Conservation (phyloP, 306 rosid species). For the Casuarina glauca region DNA sequence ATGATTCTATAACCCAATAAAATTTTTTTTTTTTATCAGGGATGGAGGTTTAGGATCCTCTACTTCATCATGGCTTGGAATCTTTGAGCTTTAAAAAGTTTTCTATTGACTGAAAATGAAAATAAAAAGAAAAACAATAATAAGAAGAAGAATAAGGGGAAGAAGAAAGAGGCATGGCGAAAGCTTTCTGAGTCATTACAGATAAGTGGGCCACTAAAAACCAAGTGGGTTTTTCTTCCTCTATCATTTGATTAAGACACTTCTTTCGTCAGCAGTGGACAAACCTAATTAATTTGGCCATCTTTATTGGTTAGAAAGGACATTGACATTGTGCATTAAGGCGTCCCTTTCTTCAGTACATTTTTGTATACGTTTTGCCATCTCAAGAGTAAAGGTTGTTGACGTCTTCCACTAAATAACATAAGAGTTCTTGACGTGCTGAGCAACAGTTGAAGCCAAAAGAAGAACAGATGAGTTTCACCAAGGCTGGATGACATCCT, state of each 20-base stretch:
- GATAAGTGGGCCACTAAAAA: slow-evolving; percentile 44
- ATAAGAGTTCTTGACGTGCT: neutral
- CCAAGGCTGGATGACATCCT: too few species aligned
- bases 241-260: slow-evolving; percentile 20
- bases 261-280: slow-evolving; percentile 16
- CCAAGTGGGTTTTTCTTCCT: slow-evolving; percentile 21
- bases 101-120: too few species aligned
- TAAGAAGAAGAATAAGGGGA: too few species aligned
- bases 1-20: too few species aligned
- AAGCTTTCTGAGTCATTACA: slow-evolving; percentile 21
- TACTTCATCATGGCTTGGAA: too few species aligned
- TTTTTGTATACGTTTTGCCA: neutral
- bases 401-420: slow-evolving; percentile 7
- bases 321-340: neutral
- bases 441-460: neutral
- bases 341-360: slow-evolving; percentile 11
- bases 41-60: too few species aligned
- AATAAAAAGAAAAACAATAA: too few species aligned
- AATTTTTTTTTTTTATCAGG: too few species aligned
- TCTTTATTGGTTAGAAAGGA: slow-evolving; percentile 2
- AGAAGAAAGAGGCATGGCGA: slow-evolving; percentile 4
- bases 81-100: too few species aligned
- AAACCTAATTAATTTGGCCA: slow-evolving; percentile 17
- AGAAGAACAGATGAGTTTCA: neutral
- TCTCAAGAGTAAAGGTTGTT: slow-evolving; percentile 1